These are phyloP conservation scores for Fraxinus americana DNA, from an alignment of 257 asterid species.

Conservation along the genomic window DNA sequence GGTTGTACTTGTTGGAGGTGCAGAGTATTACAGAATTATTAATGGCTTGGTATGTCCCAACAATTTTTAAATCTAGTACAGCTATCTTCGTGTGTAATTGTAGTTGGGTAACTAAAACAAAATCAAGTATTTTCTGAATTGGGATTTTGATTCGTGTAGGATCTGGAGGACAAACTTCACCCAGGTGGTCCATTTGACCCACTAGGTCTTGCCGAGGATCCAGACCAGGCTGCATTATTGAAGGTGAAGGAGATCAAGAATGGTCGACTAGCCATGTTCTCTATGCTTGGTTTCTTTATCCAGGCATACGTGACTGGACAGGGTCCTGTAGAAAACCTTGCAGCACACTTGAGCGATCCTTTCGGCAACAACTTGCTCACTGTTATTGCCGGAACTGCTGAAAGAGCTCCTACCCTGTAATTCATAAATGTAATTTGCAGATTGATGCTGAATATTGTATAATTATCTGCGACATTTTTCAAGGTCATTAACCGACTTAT, in stretches of 20 bases:
- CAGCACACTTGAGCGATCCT: constrained; percentile 94
- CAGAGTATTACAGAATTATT: constrained; percentile 88
- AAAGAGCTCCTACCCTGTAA: constrained; percentile 79
- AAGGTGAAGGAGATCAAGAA: constrained; percentile 98
- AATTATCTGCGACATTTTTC: not conserved
- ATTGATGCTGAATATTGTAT: not conserved
- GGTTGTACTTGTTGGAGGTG: constrained; percentile 94
- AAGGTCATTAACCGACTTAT: not conserved
- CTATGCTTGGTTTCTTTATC: constrained; percentile 93
- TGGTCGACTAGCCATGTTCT: constrained; percentile 90
- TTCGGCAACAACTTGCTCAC: constrained; percentile 97
- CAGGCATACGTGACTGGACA: constrained; percentile 93
- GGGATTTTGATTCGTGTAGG: constrained; percentile 32
- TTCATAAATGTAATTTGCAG: constrained; percentile 3
- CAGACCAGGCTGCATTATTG: constrained; percentile 90
- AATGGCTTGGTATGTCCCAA: constrained; percentile 69
- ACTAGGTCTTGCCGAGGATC: constrained; percentile 83
- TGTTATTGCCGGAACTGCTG: constrained; percentile 75
- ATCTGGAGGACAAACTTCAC: constrained; percentile 94
- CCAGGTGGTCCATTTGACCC: constrained; percentile 99
- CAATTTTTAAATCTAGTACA: not conserved
- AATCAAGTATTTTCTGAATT: not conserved
- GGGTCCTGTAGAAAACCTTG: constrained; percentile 94
- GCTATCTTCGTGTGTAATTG: too few species aligned
- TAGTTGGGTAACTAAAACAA: not conserved